Evolutionary conservation across 2,329 filamentous ascomycete genomes (phyloP), one percentile per base, ranked within the genome.

Genomic region (Albifimbria verrucaria): DNA sequence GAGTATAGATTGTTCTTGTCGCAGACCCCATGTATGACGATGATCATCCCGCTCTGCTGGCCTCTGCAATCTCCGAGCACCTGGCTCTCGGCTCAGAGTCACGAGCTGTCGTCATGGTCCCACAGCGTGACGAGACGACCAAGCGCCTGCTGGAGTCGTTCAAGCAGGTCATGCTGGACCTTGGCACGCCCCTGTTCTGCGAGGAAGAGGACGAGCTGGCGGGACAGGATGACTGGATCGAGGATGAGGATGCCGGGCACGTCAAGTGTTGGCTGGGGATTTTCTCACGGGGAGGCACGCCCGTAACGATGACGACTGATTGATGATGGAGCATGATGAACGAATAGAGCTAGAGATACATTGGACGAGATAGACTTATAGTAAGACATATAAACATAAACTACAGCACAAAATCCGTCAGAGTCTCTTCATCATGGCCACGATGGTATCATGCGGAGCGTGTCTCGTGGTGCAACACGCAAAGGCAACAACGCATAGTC

Each of bases 1-100:
- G 32, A 17, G 12, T 39, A 17, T 68, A 87, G 77, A 74, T 96
- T 51, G 84, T 97, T 43, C 78, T 99, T 3, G 90, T 85, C 2
- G 91, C 93, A 3, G 94, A 99, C 68, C 83, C 90, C 0, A 75
- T 99, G 20, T 97, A 97, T 70, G 91, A 92, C 45, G 81, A 92
- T 48, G 81, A 89, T 4, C 94, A 97, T 65, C 91, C 93, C 0
- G 72, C 69, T 3, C 82, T 94, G 63, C 79, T 97, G 21, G 85
- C 86, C 0, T 77, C 84, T 15, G 86, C 89, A 15, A 85, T 97
- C 44, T 71, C 77, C 10, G 72, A 79, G 39, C 90, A 92, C 71
- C 76, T 97, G 11, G 79, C 78, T 9, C 70, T 75, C 15, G 76
- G 75, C 3, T 52, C 68, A 0, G 73, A 80, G 24, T 82, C 90